Evolutionary conservation across 495 filamentous ascomycete species (phyloP).

Genomic region (Amniculicola lignicola): DNA sequence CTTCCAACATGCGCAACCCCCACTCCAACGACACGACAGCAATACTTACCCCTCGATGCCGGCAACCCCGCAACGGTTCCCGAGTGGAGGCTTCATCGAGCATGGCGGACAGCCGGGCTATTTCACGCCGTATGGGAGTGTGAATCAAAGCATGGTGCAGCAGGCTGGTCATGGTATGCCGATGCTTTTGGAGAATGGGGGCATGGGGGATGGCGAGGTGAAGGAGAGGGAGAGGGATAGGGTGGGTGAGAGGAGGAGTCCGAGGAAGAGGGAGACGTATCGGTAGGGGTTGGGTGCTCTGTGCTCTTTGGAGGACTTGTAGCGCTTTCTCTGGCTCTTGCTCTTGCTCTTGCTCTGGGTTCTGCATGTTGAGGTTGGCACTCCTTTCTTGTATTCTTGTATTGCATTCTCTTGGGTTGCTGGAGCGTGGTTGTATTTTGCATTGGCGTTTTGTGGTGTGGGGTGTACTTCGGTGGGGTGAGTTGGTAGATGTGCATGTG

Average conservation of each 20-base stretch:
- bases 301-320: too few species aligned
- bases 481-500: too few species aligned
- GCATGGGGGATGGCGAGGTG: neutral
- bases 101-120: conserved; percentile 1
- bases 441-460: too few species aligned
- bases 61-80: conserved; percentile 39
- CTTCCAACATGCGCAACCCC: conserved; percentile 10
- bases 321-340: too few species aligned
- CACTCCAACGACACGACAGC: conserved; percentile 11
- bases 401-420: too few species aligned
- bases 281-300: too few species aligned
- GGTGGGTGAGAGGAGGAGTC: neutral
- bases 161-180: conserved; percentile 19
- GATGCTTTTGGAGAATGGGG: neutral
- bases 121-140: conserved; percentile 16
- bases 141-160: conserved; percentile 10
- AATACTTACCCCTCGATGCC: conserved; percentile 37
- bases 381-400: too few species aligned
- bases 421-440: too few species aligned
- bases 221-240: too few species aligned
- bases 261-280: neutral
- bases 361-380: too few species aligned
- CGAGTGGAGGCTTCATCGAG: conserved; percentile 34
- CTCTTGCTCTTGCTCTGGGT: too few species aligned
- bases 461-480: too few species aligned